A percentile compares a stretch with the other conserved stretches of the same genome.
phyloP scores from a whole-genome alignment of 352 stramenopile genomes.

The Globisporangium orthogonon region DNA sequence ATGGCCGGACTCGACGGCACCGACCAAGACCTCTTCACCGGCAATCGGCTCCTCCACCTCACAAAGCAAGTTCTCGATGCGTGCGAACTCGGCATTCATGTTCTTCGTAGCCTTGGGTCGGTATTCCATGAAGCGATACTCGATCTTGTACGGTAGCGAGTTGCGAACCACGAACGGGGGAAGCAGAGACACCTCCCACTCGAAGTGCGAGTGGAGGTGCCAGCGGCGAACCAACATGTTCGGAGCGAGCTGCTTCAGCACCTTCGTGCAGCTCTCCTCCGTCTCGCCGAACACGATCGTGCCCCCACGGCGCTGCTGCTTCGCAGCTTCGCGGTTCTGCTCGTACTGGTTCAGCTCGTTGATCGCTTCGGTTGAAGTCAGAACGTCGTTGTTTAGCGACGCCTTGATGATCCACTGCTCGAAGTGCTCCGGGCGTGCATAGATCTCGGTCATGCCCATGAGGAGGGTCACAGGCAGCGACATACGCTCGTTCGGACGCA shows the following conservation, averaged over 20 bases:
- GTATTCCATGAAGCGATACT: conserved; percentile 86
- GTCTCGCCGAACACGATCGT: conserved; percentile 75
- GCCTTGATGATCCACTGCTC: conserved; percentile 77
- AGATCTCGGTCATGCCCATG: conserved; percentile 83
- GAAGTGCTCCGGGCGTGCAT: conserved; percentile 54
- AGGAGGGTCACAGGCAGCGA: conserved; percentile 56
- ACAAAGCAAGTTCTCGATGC: conserved; percentile 51
- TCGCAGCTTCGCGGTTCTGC: conserved; percentile 33
- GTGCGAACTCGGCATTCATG: conserved; percentile 45
- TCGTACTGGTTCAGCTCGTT: conserved; percentile 55
- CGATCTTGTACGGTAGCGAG: conserved; percentile 76
- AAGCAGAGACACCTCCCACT: conserved; percentile 74
- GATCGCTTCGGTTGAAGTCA: conserved; percentile 50
- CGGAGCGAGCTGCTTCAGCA: conserved; percentile 65
- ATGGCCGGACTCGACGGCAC: conserved; percentile 57
- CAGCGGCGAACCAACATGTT: conserved; percentile 74
- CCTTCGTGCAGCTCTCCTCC: conserved; percentile 63
- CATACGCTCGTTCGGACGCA: conserved; percentile 59
- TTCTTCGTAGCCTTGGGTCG: conserved; percentile 44
- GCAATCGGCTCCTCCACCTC: conserved; percentile 21
- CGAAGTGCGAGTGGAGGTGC: conserved; percentile 67
- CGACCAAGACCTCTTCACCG: conserved; percentile 34
- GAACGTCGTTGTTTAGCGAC: conserved; percentile 68
- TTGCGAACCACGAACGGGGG: conserved; percentile 85
- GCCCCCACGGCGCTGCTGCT: conserved; percentile 46